Evolutionary conservation across 2,329 filamentous ascomycete species (phyloP).

Genomic region (Metarhizium humberi): DNA sequence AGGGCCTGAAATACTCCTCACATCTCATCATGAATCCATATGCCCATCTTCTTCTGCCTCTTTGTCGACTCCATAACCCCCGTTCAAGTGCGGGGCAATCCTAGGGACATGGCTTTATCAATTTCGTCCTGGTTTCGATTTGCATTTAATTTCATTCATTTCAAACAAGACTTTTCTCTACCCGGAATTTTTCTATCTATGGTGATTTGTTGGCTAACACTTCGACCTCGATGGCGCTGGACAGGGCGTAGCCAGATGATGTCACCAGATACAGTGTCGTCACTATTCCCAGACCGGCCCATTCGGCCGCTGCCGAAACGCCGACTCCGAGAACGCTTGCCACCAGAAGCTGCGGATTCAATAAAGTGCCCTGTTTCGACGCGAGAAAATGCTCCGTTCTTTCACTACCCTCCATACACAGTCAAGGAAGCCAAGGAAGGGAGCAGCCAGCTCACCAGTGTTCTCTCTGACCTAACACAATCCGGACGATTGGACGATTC

Average conservation of each 20-base stretch:
- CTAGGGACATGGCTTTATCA: constrained; percentile 2
- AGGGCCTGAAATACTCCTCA: background rate
- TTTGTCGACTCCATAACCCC: background rate
- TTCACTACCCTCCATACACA: constrained; percentile 50
- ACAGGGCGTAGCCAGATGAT: constrained; percentile 42
- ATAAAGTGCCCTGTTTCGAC: constrained; percentile 75
- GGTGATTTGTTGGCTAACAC: constrained; percentile 20
- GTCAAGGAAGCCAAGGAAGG: constrained; percentile 45
- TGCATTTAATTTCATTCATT: background rate
- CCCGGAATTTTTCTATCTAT: constrained; percentile 8
- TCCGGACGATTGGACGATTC: background rate
- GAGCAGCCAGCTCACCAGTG: constrained; percentile 11
- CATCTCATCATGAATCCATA: background rate
- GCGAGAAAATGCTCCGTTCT: constrained; percentile 62
- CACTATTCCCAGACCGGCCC: constrained; percentile 77
- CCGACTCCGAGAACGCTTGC: constrained; percentile 77
- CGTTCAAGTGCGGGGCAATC: constrained; percentile 5
- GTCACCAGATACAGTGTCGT: constrained; percentile 68
- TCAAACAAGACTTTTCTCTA: constrained; percentile 7
- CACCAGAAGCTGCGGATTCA: constrained; percentile 71
- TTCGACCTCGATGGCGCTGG: constrained; percentile 8
- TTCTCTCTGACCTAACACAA: background rate
- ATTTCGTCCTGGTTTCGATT: constrained; percentile 2
- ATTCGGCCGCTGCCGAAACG: constrained; percentile 89
- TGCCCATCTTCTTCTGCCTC: background rate